These are phyloP conservation scores for Neoboletus magnificus DNA, from an alignment of 768 basidiomycete species.

Conservation along the genomic window DNA sequence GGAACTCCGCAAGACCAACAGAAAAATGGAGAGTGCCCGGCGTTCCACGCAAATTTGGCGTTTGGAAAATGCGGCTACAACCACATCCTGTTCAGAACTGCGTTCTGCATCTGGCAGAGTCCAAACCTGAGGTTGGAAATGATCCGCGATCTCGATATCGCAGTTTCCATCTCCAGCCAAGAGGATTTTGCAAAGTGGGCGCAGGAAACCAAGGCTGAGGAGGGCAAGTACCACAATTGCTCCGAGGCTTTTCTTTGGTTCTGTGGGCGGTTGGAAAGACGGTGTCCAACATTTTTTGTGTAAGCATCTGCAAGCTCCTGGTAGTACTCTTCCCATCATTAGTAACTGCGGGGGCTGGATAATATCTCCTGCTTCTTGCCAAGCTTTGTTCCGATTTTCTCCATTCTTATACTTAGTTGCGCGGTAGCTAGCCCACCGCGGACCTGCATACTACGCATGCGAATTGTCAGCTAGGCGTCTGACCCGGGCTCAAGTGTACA, in stretches of 20 bases:
- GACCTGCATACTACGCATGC: no score
- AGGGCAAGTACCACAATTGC: slow-evolving; percentile 4
- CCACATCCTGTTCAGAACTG: no score
- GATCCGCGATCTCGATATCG: neutral
- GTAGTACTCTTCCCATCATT: no score
- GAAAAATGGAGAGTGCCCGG: neutral
- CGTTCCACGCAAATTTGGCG: neutral
- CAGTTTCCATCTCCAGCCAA: neutral
- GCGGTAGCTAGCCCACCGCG: no score
- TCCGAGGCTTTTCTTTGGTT: slow-evolving; percentile 3
- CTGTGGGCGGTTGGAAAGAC: neutral
- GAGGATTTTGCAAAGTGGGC: neutral
- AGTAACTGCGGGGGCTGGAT: no score
- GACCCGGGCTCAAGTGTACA: no score
- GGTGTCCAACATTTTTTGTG: neutral
- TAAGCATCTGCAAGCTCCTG: no score
- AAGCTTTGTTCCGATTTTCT: no score
- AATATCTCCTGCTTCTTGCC: no score
- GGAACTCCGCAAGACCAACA: neutral
- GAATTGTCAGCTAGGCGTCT: no score
- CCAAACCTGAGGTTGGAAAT: neutral
- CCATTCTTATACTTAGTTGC: no score
- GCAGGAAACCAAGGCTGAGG: neutral
- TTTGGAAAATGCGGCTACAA: neutral
- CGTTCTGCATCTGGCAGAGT: slow-evolving; percentile 3